Percentiles rank a stretch among this genome's conserved stretches.
Evolutionary conservation across 1,139 yeast genomes (phyloP).

Genomic region (Candida glucosophila): DNA sequence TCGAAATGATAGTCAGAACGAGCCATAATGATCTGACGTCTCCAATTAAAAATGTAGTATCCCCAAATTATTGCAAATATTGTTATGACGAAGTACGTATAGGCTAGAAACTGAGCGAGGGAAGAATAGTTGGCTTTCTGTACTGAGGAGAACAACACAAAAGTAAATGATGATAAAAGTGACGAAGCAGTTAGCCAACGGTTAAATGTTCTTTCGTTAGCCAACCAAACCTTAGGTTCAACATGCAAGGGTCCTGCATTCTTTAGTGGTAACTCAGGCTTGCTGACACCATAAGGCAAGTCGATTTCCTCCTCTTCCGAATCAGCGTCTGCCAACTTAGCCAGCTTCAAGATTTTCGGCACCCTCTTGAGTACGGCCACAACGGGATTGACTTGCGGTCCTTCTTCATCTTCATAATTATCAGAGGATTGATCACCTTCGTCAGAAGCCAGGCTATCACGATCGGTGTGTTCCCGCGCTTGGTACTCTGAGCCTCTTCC

Average conservation of each 20-base stretch:
- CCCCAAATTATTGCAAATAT: conserved; percentile 87
- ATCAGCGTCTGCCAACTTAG: conserved; percentile 52
- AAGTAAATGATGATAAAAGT: conserved; percentile 76
- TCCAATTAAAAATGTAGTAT: conserved; percentile 60
- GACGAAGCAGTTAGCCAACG: conserved; percentile 95
- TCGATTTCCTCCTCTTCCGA: conserved; percentile 81
- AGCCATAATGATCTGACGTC: conserved; percentile 67
- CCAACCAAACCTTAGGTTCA: conserved; percentile 97
- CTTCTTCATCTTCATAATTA: conserved; percentile 30
- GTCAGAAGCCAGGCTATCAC: no score
- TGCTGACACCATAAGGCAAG: conserved; percentile 81
- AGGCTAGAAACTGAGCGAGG: conserved; percentile 61
- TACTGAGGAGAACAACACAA: conserved; percentile 75
- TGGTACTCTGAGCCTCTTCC: neutral
- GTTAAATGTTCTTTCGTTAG: conserved; percentile 94
- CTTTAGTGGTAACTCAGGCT: conserved; percentile 71
- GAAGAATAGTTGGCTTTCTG: conserved; percentile 47
- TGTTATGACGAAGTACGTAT: conserved; percentile 71
- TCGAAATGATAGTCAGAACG: conserved; percentile 86
- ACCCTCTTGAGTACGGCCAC: conserved; percentile 13
- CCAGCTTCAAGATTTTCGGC: conserved; percentile 17
- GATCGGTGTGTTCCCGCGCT: conserved; percentile 1
- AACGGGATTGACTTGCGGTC: conserved; percentile 9
- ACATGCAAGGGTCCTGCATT: conserved; percentile 89
- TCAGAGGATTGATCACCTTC: conserved; percentile 22